Conservation (phyloP, 352 stramenopile species). For the Paralagenidium karlingii region DNA sequence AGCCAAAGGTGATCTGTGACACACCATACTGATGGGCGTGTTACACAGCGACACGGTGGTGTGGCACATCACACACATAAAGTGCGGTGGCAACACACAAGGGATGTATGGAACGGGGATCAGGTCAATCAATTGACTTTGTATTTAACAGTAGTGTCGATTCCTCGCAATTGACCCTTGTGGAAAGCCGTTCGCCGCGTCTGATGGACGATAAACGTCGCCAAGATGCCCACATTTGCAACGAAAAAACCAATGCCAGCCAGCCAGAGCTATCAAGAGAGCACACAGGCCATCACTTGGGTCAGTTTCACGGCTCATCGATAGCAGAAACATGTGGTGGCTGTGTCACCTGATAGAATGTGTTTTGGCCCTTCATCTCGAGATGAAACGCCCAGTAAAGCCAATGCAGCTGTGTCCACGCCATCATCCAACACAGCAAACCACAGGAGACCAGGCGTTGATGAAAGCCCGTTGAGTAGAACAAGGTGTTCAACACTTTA, state of each 20-base stretch:
- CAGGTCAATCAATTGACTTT: too few relatives aligned
- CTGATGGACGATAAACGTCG: constrained; percentile 57
- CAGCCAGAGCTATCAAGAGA: constrained; percentile 61
- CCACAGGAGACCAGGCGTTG: neutral
- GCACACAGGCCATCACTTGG: too few relatives aligned
- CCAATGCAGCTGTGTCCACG: constrained; percentile 54
- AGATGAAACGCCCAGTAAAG: constrained; percentile 83
- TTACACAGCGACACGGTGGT: too few relatives aligned
- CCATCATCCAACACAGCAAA: neutral
- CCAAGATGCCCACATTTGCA: constrained; percentile 73
- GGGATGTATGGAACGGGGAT: too few relatives aligned
- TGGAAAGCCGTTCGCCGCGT: constrained; percentile 43
- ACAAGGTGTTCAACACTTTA: too few relatives aligned
- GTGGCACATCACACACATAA: too few relatives aligned
- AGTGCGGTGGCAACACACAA: too few relatives aligned
- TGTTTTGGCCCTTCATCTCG: constrained; percentile 85
- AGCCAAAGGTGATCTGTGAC: too few relatives aligned
- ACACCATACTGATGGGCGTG: too few relatives aligned
- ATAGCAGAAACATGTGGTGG: neutral
- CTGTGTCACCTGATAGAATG: constrained; percentile 53
- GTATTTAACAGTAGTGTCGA: neutral
- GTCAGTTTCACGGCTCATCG: neutral
- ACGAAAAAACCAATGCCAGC: constrained; percentile 82
- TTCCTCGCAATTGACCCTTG: constrained; percentile 6
- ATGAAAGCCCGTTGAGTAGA: too few relatives aligned